Conservation (phyloP, 768 basidiomycete genomes). For the Leccinum truebloodii region DNA sequence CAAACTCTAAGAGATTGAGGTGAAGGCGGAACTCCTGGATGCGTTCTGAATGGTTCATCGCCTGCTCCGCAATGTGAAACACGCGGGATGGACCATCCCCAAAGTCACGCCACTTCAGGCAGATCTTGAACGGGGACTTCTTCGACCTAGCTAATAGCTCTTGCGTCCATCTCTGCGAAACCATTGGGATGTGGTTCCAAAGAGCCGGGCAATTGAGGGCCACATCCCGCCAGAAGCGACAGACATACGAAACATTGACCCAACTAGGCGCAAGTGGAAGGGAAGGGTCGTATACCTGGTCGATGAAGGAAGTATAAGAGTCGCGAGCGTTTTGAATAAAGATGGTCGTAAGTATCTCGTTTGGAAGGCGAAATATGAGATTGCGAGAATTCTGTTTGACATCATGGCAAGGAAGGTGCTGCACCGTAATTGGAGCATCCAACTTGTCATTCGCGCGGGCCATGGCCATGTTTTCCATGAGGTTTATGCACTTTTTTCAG, state of each 20-base stretch:
- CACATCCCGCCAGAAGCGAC: not conserved
- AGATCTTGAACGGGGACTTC: not conserved
- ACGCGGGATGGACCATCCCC: not conserved
- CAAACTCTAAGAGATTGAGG: too few species aligned
- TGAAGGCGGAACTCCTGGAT: not conserved
- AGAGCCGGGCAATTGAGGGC: not conserved
- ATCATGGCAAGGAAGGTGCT: too few species aligned
- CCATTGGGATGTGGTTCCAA: not conserved
- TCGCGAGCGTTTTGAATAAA: not conserved
- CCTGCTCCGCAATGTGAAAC: not conserved
- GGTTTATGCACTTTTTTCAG: too few species aligned
- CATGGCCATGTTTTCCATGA: too few species aligned
- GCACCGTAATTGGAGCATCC: too few species aligned
- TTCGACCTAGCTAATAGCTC: not conserved
- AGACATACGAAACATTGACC: not conserved
- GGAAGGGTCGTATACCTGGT: not conserved
- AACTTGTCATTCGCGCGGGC: too few species aligned
- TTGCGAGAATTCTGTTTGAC: not conserved
- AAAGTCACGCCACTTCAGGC: not conserved
- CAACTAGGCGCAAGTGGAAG: not conserved
- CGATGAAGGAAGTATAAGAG: not conserved
- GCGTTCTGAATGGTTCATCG: not conserved
- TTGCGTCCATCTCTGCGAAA: not conserved
- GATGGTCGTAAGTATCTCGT: not conserved
- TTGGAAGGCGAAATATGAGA: not conserved